A percentile compares a stretch with the other conserved stretches of the same genome.
Evolutionary conservation across 495 filamentous ascomycete genomes (phyloP).

Genomic region (Penicillium odoratum): DNA sequence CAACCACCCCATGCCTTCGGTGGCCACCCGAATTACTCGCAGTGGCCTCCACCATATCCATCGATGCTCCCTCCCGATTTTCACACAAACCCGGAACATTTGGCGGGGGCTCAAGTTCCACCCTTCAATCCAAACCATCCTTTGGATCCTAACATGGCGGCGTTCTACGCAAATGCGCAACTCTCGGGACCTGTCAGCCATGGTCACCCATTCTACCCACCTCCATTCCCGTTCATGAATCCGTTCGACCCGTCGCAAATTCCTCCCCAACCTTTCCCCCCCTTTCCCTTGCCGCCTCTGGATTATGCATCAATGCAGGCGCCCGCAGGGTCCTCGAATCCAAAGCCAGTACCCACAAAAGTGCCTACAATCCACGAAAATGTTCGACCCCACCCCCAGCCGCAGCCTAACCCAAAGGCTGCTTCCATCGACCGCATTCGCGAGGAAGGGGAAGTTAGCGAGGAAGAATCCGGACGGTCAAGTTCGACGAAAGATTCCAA

Average conservation of each 20-base stretch:
- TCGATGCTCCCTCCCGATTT: conserved; percentile 26
- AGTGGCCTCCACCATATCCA: conserved; percentile 35
- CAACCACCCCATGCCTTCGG: conserved; percentile 57
- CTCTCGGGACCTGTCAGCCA: conserved; percentile 27
- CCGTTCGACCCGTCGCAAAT: conserved; percentile 30
- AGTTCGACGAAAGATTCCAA: background rate
- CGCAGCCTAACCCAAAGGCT: conserved; percentile 6
- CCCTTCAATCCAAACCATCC: conserved; percentile 8
- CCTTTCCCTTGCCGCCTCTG: conserved; percentile 27
- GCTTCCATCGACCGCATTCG: conserved; percentile 24
- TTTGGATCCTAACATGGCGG: conserved; percentile 26
- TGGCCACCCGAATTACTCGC: conserved; percentile 33
- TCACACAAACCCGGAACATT: conserved; percentile 20
- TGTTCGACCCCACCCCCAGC: background rate
- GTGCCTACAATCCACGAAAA: background rate
- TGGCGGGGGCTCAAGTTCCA: conserved; percentile 12
- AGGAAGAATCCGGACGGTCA: conserved; percentile 54
- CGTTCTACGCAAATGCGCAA: conserved; percentile 30
- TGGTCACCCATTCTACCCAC: conserved; percentile 27
- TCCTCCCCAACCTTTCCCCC: conserved; percentile 27
- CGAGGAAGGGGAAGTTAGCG: conserved; percentile 77
- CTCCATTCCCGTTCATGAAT: conserved; percentile 33
- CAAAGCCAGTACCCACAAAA: conserved; percentile 6
- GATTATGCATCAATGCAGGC: conserved; percentile 27
- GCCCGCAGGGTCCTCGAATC: conserved; percentile 19